A percentile compares a stretch with the other conserved stretches of the same genome.
Conservation (phyloP, 2,329 filamentous ascomycete species). For the Xylariaceae sp. region DNA sequence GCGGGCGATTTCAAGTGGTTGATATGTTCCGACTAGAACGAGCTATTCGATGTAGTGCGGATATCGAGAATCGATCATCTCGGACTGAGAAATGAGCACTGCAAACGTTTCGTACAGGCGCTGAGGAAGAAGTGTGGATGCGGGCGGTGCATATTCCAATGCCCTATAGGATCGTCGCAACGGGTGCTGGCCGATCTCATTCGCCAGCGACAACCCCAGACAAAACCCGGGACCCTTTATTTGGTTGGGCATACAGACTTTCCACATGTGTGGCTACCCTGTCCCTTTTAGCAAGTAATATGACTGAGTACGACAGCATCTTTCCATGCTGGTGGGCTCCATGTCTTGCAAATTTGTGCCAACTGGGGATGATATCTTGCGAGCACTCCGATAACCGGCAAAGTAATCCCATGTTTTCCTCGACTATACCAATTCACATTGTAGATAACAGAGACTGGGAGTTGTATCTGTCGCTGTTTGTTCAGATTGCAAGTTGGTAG, state of each 20-base stretch:
- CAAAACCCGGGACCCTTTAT: conserved; percentile 21
- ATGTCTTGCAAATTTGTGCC: conserved; percentile 9
- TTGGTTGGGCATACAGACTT: conserved; percentile 25
- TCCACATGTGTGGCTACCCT: conserved; percentile 19
- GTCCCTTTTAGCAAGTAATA: conserved; percentile 11
- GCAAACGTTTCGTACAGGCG: conserved; percentile 31
- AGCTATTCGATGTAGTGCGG: background rate
- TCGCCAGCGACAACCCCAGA: conserved; percentile 29
- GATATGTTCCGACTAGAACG: no score
- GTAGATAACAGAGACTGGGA: no score
- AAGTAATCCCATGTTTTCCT: no score
- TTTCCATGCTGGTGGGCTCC: background rate
- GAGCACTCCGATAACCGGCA: no score
- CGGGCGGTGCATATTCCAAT: conserved; percentile 38
- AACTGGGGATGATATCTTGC: background rate
- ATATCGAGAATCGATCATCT: conserved; percentile 9
- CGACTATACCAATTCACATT: no score
- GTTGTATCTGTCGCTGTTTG: no score
- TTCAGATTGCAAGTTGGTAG: no score
- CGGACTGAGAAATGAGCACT: no score
- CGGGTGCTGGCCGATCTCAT: conserved; percentile 31
- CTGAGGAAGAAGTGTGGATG: conserved; percentile 40
- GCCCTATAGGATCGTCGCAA: conserved; percentile 38
- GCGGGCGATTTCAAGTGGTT: no score
- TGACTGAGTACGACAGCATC: conserved; percentile 4